Conservation (phyloP, 2,329 filamentous ascomycete genomes). For the Epichloe scottii region DNA sequence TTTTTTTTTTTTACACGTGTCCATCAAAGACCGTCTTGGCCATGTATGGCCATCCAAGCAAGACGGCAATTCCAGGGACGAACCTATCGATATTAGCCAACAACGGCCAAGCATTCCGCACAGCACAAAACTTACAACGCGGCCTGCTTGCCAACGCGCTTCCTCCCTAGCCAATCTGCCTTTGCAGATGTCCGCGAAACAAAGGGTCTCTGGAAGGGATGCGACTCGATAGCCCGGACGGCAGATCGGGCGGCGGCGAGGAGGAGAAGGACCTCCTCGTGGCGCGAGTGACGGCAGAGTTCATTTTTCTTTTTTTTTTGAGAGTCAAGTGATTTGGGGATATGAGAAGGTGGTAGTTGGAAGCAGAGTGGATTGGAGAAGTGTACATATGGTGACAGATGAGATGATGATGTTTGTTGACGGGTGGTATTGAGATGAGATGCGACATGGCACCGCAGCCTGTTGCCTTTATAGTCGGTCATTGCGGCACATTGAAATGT, state of each 20-base stretch:
- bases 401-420: too few relatives aligned
- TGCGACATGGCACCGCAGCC: too few relatives aligned
- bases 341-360: not conserved
- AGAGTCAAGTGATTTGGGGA: too few relatives aligned
- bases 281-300: conserved; percentile 17
- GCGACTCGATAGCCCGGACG: conserved; percentile 22
- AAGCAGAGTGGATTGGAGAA: not conserved
- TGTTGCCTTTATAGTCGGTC: too few relatives aligned
- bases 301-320: conserved; percentile 11
- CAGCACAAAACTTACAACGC: conserved; percentile 17
- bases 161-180: conserved; percentile 21
- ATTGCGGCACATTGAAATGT: not conserved
- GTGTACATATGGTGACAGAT: too few relatives aligned
- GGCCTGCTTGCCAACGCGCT: conserved; percentile 19
- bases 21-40: conserved; percentile 19
- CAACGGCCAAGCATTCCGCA: not conserved
- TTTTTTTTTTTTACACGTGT: conserved; percentile 11
- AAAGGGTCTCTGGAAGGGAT: conserved; percentile 23
- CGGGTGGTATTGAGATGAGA: too few relatives aligned
- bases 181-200: conserved; percentile 14
- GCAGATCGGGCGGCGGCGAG: conserved; percentile 19
- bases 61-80: conserved; percentile 19
- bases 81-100: conserved; percentile 16
- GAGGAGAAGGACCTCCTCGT: conserved; percentile 23
- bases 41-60: conserved; percentile 24